Evolutionary conservation across 768 basidiomycete genomes (phyloP).

Genomic region (Trametes villosa): DNA sequence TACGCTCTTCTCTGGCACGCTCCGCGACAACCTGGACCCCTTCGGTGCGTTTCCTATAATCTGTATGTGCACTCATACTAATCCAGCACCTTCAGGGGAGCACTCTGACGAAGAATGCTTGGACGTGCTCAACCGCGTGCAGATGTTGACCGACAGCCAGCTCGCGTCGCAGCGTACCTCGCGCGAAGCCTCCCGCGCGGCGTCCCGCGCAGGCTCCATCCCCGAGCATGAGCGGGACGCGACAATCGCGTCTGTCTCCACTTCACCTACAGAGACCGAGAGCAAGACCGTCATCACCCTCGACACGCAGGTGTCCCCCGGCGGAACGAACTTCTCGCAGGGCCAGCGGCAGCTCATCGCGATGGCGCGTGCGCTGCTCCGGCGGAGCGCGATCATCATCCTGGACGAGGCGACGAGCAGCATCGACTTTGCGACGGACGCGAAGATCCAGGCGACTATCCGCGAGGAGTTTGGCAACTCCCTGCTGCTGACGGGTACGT

Average conservation of each 20-base stretch:
- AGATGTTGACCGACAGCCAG: slow-evolving; percentile 63
- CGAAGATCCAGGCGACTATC: slow-evolving; percentile 89
- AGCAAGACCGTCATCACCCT: slow-evolving; percentile 61
- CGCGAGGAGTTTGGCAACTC: slow-evolving; percentile 82
- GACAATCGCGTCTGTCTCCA: slow-evolving; percentile 33
- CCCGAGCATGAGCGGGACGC: slow-evolving; percentile 41
- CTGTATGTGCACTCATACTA: background rate
- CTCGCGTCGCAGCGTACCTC: slow-evolving; percentile 55
- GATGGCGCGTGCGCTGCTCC: slow-evolving; percentile 80
- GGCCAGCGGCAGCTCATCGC: slow-evolving; percentile 90
- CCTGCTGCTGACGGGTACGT: slow-evolving; percentile 71
- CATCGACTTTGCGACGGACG: slow-evolving; percentile 86
- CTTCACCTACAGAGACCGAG: slow-evolving; percentile 56
- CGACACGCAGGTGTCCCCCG: slow-evolving; percentile 80
- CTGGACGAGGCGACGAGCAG: slow-evolving; percentile 86
- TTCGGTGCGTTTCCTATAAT: slow-evolving; percentile 48
- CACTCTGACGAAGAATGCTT: slow-evolving; percentile 79
- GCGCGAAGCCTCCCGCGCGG: slow-evolving; percentile 48
- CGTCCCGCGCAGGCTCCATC: slow-evolving; percentile 40
- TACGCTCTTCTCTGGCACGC: slow-evolving; percentile 78
- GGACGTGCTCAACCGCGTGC: slow-evolving; percentile 82
- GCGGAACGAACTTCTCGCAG: slow-evolving; percentile 90
- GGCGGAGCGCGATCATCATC: slow-evolving; percentile 73
- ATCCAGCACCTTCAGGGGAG: slow-evolving; percentile 49
- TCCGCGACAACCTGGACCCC: slow-evolving; percentile 77